A percentile compares a stretch with the other conserved stretches of the same genome.
phyloP scores from a whole-genome alignment of 768 basidiomycete species.

The Hypsizygus marmoreus region DNA sequence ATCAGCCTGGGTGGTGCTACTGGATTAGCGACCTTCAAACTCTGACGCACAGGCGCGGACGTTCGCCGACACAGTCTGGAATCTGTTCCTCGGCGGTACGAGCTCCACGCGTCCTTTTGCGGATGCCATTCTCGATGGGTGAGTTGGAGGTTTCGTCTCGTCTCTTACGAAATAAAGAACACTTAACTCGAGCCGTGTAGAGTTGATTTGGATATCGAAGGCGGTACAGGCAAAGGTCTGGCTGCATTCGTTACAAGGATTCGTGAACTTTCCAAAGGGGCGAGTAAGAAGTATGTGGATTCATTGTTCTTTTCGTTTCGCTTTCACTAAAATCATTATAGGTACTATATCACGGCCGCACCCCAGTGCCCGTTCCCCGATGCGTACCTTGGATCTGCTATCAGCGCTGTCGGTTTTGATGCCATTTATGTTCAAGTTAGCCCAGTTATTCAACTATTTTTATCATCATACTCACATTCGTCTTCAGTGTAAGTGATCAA shows the following conservation, averaged over 20 bases:
- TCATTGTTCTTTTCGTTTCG: neutral
- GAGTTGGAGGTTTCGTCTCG: constrained; percentile 13
- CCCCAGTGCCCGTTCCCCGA: constrained; percentile 74
- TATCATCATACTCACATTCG: neutral
- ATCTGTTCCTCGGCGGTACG: constrained; percentile 64
- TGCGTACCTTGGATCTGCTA: constrained; percentile 54
- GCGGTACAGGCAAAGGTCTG: constrained; percentile 51
- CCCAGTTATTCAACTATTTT: neutral
- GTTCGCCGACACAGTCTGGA: constrained; percentile 72
- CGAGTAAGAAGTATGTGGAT: constrained; percentile 50
- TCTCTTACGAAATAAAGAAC: neutral
- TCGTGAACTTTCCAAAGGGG: constrained; percentile 46
- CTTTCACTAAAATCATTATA: constrained; percentile 19
- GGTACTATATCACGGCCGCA: constrained; percentile 67
- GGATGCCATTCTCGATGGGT: constrained; percentile 73
- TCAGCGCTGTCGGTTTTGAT: constrained; percentile 66
- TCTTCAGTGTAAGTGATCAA: constrained; percentile 12
- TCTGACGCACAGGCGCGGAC: constrained; percentile 55
- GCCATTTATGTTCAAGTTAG: constrained; percentile 55
- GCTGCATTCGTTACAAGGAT: constrained; percentile 56
- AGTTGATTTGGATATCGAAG: constrained; percentile 75
- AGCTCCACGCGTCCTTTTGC: constrained; percentile 70
- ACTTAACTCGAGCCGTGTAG: constrained; percentile 24
- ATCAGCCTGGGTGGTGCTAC: constrained; percentile 63
- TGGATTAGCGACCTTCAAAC: constrained; percentile 57